Percentiles rank a stretch among this genome's conserved stretches.
Evolutionary conservation across 176 grass and related monocot species (phyloP).

Genomic region (Tillandsia leiboldiana): DNA sequence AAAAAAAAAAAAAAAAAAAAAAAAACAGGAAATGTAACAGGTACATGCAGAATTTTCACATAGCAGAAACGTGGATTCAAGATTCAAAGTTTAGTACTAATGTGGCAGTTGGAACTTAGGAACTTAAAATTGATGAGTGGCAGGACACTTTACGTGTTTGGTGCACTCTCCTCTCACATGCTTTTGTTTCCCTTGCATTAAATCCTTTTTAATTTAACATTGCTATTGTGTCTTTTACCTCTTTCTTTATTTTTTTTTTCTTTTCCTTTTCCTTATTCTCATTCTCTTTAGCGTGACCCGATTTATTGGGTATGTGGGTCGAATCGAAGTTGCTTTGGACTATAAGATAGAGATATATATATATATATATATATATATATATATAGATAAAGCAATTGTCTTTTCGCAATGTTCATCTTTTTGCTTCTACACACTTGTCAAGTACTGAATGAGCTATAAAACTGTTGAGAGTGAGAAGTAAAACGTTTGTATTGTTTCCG

Average conservation of each 20-base stretch:
- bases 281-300: not conserved
- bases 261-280: not conserved
- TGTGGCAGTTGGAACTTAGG: not conserved
- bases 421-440: too few species aligned
- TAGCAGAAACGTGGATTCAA: too few species aligned
- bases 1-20: too few species aligned
- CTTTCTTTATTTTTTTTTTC: not conserved
- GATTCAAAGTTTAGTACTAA: not conserved
- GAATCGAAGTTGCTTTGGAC: not conserved
- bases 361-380: too few species aligned
- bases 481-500: too few species aligned
- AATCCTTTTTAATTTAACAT: not conserved
- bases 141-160: slow-evolving; percentile 11
- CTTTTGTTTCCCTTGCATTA: slow-evolving; percentile 22
- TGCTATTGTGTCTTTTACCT: not conserved
- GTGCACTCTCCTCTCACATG: slow-evolving; percentile 19
- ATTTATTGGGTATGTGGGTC: not conserved
- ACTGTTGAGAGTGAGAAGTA: too few species aligned
- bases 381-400: too few species aligned
- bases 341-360: not conserved
- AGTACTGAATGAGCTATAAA: too few species aligned
- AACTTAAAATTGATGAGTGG: not conserved
- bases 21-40: too few species aligned
- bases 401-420: too few species aligned
- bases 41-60: too few species aligned